A percentile compares a stretch with the other conserved stretches of the same genome.
Conservation (phyloP, 176 grass and related monocot species). For the Paspalum vaginatum region DNA sequence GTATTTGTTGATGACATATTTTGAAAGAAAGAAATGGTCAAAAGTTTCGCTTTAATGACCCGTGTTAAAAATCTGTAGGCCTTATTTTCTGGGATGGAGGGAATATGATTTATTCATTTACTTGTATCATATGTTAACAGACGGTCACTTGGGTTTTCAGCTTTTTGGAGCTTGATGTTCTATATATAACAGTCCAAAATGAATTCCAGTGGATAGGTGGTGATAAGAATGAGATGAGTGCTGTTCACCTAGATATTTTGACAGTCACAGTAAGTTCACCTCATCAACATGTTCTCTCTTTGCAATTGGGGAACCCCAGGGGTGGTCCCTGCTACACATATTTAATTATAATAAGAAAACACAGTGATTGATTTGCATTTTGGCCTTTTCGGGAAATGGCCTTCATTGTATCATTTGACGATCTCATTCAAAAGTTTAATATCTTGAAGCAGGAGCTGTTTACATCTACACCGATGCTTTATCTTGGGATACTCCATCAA, state of each 20-base stretch:
- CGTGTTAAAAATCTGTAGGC: no score
- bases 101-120: conserved; percentile 24
- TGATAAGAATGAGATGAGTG: conserved; percentile 78
- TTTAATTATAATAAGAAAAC: conserved; percentile 14
- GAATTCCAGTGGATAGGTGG: conserved; percentile 91
- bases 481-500: conserved; percentile 21
- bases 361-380: conserved; percentile 14
- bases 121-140: conserved; percentile 36
- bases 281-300: conserved; percentile 23
- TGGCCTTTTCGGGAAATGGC: neutral
- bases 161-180: conserved; percentile 93
- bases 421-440: neutral
- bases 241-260: conserved; percentile 83
- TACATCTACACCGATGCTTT: conserved; percentile 7
- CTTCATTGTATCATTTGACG: neutral
- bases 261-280: conserved; percentile 68
- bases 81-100: no score
- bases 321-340: conserved; percentile 9
- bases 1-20: no score
- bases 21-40: no score
- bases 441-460: conserved; percentile 25
- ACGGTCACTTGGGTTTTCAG: conserved; percentile 51
- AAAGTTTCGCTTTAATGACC: no score
- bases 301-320: neutral
- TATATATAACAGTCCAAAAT: conserved; percentile 84